Evolutionary conservation across 352 stramenopile species (phyloP), one percentile per base, ranked within the genome.

Genomic region (Globisporangium abappressorium): DNA sequence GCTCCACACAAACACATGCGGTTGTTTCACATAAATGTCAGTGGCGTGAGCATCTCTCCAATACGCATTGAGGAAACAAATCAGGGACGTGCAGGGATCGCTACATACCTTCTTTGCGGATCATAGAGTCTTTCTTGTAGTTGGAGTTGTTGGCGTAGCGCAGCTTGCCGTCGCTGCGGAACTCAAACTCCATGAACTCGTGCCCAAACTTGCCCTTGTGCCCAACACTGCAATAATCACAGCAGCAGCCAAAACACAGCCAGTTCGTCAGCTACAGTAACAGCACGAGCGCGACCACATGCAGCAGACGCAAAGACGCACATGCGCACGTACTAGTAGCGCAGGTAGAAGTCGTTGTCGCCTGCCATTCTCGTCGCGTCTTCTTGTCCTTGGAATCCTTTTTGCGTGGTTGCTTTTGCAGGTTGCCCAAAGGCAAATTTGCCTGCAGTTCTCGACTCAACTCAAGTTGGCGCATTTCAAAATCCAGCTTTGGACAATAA

Each of bases 131-230:
- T 68, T 98, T 97, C 79, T 98, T 98, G 80, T 99, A 99, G 83
- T 98, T 98, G 49, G 93, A 98, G 79, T 99, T 98, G 82, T 99
- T 99, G 34, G 95, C 95, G 70, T 99, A 99, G 43, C 95, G 87
- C 33, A 99, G 81, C 70, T 92, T 96, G 46, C 89, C 91, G 67
- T 95, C 90, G 18, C 90, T 82, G 46, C 80, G 87, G 60, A 99
- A 96, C 75, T 99, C 95, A 70, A 99, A 99, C 82, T 99, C 96
- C 92, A 98, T 97, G 71, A 98, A 98, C 76, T 98, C 95, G 75
- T 98, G 94, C 22, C 96, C 97, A 76, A 98, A 99, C 76, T 98
- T 97, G 62, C 96, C 96, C 64, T 95, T 90, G 74, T 99, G 97
- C 9, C 97, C 97, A 26, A 99, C 94, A 73, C 91, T 97, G 51